Evolutionary conservation across 1,139 yeast genomes (phyloP).

Genomic region (Hyphopichia burtonii): DNA sequence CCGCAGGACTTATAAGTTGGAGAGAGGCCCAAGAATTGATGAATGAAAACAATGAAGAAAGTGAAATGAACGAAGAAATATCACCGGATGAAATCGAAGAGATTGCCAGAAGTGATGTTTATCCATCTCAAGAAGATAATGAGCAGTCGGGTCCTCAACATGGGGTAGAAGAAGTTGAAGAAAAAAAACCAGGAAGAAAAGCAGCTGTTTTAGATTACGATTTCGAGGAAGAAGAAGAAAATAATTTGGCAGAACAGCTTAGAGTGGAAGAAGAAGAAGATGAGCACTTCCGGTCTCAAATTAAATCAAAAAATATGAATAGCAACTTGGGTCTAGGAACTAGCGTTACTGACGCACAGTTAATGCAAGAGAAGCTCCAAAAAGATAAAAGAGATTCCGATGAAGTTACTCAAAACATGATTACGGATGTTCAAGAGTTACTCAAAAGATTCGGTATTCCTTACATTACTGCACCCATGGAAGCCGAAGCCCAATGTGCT

Average conservation of each 20-base stretch:
- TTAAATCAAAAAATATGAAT: slow-evolving; percentile 30
- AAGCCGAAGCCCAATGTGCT: slow-evolving; percentile 98
- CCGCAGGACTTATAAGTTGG: slow-evolving; percentile 51
- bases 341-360: slow-evolving; percentile 49
- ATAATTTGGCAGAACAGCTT: slow-evolving; percentile 58
- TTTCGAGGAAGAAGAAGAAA: slow-evolving; percentile 78
- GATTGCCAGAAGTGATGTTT: slow-evolving; percentile 1
- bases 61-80: too few relatives aligned
- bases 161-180: slow-evolving; percentile 57
- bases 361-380: slow-evolving; percentile 57
- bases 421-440: slow-evolving; percentile 85
- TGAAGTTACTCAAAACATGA: slow-evolving; percentile 84
- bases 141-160: slow-evolving; percentile 20
- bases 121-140: background rate
- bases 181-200: slow-evolving; percentile 11
- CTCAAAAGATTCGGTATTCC: slow-evolving; percentile 90
- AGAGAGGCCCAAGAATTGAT: slow-evolving; percentile 37
- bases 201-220: slow-evolving; percentile 51
- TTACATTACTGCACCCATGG: slow-evolving; percentile 93
- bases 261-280: slow-evolving; percentile 72
- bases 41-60: slow-evolving; percentile 4
- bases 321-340: slow-evolving; percentile 24
- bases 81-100: slow-evolving; percentile 10
- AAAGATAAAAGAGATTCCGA: slow-evolving; percentile 85
- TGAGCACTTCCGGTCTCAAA: slow-evolving; percentile 54